Evolutionary conservation across 2,329 filamentous ascomycete species (phyloP).

Genomic region (Peltaster fructicola): DNA sequence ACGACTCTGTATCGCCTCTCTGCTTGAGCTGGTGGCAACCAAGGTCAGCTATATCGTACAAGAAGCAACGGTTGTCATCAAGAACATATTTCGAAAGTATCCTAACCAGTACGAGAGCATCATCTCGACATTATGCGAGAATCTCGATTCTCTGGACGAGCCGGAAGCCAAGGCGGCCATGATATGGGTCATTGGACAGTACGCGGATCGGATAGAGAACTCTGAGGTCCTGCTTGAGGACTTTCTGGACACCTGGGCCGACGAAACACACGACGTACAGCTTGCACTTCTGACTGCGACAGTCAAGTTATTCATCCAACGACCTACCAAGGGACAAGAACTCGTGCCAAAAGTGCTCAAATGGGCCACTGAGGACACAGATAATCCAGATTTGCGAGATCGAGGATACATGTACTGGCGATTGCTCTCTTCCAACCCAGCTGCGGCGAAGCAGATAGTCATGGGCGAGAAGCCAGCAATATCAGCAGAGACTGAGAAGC

Average conservation of each 20-base stretch:
- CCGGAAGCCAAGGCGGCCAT: conserved; percentile 96
- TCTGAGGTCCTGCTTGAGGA: conserved; percentile 86
- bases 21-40: conserved; percentile 87
- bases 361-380: conserved; percentile 98
- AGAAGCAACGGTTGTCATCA: conserved; percentile 94
- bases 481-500: conserved; percentile 84
- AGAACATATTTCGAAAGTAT: conserved; percentile 98
- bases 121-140: conserved; percentile 86
- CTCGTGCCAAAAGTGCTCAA: conserved; percentile 89
- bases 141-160: conserved; percentile 89
- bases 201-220: conserved; percentile 93
- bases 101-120: conserved; percentile 98
- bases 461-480: conserved; percentile 97
- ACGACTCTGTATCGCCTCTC: conserved; percentile 73
- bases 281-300: conserved; percentile 87
- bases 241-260: conserved; percentile 81
- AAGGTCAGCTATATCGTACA: conserved; percentile 98
- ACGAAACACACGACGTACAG: conserved; percentile 91
- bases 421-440: conserved; percentile 78
- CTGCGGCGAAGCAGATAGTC: conserved; percentile 68
- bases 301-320: conserved; percentile 93
- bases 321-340: conserved; percentile 84
- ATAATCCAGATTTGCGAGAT: conserved; percentile 91
- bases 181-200: conserved; percentile 98
- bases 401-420: conserved; percentile 99